Evolutionary conservation across 805 yeast genomes (phyloP), one percentile per base, ranked within the genome.

Genomic region (Saccharomycopsis sp.): DNA sequence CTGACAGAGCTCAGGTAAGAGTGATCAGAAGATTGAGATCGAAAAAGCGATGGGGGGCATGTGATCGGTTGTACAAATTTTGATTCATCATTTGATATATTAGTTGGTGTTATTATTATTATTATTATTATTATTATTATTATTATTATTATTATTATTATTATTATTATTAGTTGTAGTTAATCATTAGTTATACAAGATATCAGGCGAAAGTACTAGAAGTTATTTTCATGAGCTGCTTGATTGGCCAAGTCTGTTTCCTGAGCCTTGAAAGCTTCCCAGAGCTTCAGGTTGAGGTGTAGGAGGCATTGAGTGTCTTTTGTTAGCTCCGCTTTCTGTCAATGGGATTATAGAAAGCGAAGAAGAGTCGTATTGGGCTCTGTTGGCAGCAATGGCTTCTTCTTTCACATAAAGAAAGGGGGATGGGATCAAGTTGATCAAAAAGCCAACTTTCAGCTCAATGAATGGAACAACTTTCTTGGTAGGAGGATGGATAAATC

Each of bases 401-500:
- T 84, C 94, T 43, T 63, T 68, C 46, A 75, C 67, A 56, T 71
- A 84, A 32, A 60, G 61, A 39, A 81, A 72, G 23, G 70, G 59
- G 5, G 62, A 50, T 30, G 83, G 79, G 46, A 84, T 67, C 44
- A 66, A 52, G 6, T 59, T 59, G 45, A 85, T 85, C 16, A 67
- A 60, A 2, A 54, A 53, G 6, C 64, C 66, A 10, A 80, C 54
- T 49, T 71, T 71, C 10, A 50, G 41, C 60, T 86, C 96, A 40
- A 83, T 79, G 59, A 66, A 75, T 45, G 73, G 70, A 7, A 84
- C 70, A 2, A 75, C 65, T 17, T 48, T 54, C 49, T 73, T 65
- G 33, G 80, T 69, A 5, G 87, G 84, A 10, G 92, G 94, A 33
- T 68, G 67, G 34, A 73, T 69, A 45, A 85, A 59, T 36, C 67